Percentiles rank a stretch among this genome's conserved stretches.
Conservation (phyloP, 306 rosid genomes). For the Pyrus bretschneideri region DNA sequence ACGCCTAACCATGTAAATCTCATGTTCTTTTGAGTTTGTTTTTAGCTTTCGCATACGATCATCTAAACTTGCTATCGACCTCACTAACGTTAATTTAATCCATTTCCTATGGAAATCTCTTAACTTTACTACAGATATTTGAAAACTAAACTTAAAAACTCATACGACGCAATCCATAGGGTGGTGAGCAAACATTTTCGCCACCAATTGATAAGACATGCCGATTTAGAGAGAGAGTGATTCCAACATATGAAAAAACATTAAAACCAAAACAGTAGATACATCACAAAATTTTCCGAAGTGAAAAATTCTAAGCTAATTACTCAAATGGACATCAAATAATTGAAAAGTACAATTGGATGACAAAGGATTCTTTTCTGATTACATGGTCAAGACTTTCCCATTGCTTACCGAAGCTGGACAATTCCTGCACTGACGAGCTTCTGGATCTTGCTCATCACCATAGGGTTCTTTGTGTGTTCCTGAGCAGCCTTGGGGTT, state of each 20-base stretch:
- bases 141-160: too few species aligned
- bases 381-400: neutral
- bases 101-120: too few species aligned
- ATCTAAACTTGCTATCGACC: too few species aligned
- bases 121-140: too few species aligned
- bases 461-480: conserved; percentile 88
- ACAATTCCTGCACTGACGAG: conserved; percentile 91
- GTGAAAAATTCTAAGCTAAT: neutral
- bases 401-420: conserved; percentile 48
- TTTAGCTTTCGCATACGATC: too few species aligned
- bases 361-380: neutral
- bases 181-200: too few species aligned
- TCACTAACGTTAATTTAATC: too few species aligned
- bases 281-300: conserved; percentile 34
- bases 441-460: conserved; percentile 93
- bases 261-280: neutral
- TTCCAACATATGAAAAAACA: neutral
- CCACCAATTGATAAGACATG: too few species aligned
- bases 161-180: too few species aligned
- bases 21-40: too few species aligned
- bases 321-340: neutral
- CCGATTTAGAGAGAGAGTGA: neutral
- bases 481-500: conserved; percentile 95
- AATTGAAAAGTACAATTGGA: neutral
- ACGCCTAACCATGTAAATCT: too few species aligned